These are phyloP conservation scores for Peltaster fructicola DNA, from an alignment of 2,329 filamentous ascomycete species.

Conservation along the genomic window DNA sequence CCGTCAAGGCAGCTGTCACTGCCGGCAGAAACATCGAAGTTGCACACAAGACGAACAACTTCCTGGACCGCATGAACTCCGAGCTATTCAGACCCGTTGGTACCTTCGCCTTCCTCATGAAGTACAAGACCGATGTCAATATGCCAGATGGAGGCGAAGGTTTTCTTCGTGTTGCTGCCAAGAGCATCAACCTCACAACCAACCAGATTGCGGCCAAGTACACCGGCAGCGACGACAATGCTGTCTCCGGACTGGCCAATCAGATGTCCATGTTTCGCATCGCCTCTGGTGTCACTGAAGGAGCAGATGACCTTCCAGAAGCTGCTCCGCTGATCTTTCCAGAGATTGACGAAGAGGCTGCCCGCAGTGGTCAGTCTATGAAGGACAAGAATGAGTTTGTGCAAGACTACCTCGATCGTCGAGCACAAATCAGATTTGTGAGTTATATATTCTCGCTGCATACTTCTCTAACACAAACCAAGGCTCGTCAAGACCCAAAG, in stretches of 20 bases:
- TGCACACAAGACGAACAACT: slow-evolving; percentile 30
- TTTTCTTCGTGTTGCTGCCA: slow-evolving; percentile 1
- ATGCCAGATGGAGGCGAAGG: slow-evolving; percentile 3
- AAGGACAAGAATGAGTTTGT: slow-evolving; percentile 23
- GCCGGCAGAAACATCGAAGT: slow-evolving; percentile 24
- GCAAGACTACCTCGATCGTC: slow-evolving; percentile 32
- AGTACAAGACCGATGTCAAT: slow-evolving; percentile 14
- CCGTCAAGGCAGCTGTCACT: slow-evolving; percentile 26
- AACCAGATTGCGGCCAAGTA: slow-evolving; percentile 17
- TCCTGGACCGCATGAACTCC: slow-evolving; percentile 38
- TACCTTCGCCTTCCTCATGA: slow-evolving; percentile 36
- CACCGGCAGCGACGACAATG: not conserved
- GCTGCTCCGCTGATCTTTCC: slow-evolving; percentile 34
- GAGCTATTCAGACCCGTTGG: slow-evolving; percentile 40
- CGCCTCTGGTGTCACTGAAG: slow-evolving; percentile 22
- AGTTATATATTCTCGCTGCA: slow-evolving; percentile 3
- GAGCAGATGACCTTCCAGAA: slow-evolving; percentile 27
- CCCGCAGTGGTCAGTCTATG: too few species aligned
- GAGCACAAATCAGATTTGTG: slow-evolving; percentile 30
- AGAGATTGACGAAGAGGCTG: slow-evolving; percentile 19
- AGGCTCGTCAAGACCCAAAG: slow-evolving; percentile 25
- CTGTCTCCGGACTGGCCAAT: slow-evolving; percentile 6
- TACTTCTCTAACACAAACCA: slow-evolving; percentile 17
- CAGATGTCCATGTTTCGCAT: slow-evolving; percentile 20
- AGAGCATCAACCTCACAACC: slow-evolving; percentile 20